Percentiles rank a stretch among this genome's conserved stretches.
phyloP scores from a whole-genome alignment of 108 stramenopile genomes.

The Thalassiosira profunda region DNA sequence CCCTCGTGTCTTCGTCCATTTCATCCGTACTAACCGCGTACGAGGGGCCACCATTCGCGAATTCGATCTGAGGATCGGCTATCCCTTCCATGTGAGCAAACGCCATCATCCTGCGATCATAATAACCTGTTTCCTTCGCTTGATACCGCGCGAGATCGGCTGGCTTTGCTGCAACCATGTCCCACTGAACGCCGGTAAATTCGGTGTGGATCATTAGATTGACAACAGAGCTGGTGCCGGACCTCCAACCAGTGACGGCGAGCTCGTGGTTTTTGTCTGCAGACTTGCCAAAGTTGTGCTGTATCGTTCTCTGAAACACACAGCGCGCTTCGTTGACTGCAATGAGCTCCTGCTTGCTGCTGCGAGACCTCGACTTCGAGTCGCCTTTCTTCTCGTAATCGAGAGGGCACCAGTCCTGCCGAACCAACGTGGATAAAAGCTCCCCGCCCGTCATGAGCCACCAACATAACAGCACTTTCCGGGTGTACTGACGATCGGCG shows the following conservation, averaged over 20 bases:
- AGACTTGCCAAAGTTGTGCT: no score
- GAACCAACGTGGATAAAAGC: neutral
- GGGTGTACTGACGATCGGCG: neutral
- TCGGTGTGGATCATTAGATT: neutral
- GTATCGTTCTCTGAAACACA: no score
- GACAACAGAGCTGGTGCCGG: neutral
- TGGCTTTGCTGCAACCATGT: neutral
- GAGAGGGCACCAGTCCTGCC: neutral
- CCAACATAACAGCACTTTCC: neutral
- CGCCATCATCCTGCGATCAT: no score
- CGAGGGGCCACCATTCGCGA: no score
- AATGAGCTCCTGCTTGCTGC: neutral
- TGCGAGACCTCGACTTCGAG: no score
- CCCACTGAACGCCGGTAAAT: neutral
- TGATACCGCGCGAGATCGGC: no score
- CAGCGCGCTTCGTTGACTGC: neutral
- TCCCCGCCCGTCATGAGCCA: neutral
- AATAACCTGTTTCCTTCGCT: no score
- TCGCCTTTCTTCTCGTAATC: neutral
- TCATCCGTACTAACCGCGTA: no score
- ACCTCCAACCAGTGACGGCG: neutral
- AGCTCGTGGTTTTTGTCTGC: no score
- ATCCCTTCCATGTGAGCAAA: no score
- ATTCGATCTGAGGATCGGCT: no score
- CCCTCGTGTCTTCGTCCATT: no score